These are phyloP conservation scores for Naganishia sp. DNA, from an alignment of 1,284 basidiomycete species.

Conservation along the genomic window DNA sequence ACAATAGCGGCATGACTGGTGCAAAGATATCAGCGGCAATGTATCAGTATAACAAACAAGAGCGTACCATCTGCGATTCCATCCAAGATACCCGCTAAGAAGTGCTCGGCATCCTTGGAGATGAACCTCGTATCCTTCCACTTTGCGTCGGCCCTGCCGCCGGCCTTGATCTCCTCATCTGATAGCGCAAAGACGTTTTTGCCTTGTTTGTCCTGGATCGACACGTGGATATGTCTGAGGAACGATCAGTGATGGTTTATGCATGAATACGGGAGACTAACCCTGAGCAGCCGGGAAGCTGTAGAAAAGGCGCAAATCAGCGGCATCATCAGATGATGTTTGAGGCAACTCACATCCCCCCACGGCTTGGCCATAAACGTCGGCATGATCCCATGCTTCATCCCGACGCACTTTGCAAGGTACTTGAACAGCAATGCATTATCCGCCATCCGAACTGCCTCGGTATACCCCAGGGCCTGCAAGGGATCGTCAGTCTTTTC, in stretches of 20 bases:
- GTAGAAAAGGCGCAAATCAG: slow-evolving; percentile 27
- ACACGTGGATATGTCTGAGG: slow-evolving; percentile 84
- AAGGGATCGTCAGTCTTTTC: neutral
- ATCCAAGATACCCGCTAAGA: slow-evolving; percentile 84
- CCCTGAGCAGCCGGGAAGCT: slow-evolving; percentile 92
- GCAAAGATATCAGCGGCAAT: neutral
- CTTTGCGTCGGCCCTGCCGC: slow-evolving; percentile 66
- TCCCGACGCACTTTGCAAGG: slow-evolving; percentile 85
- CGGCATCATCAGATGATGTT: neutral
- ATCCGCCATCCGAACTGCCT: slow-evolving; percentile 83
- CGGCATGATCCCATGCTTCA: slow-evolving; percentile 82
- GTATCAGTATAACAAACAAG: neutral
- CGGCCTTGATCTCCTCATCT: slow-evolving; percentile 62
- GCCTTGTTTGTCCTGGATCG: slow-evolving; percentile 69
- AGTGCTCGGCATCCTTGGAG: slow-evolving; percentile 82
- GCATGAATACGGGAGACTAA: slow-evolving; percentile 51
- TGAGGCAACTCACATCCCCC: slow-evolving; percentile 67
- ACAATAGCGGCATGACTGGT: slow-evolving; percentile 60
- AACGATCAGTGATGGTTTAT: neutral
- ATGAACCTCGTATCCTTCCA: slow-evolving; percentile 81
- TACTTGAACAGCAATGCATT: slow-evolving; percentile 93
- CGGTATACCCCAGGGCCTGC: slow-evolving; percentile 79
- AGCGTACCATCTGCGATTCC: slow-evolving; percentile 80
- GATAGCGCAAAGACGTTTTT: slow-evolving; percentile 72
- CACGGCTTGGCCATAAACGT: slow-evolving; percentile 99